Base-by-base conservation (phyloP, 1,139 yeast genomes). In the Yamadazyma mexicana region DNA sequence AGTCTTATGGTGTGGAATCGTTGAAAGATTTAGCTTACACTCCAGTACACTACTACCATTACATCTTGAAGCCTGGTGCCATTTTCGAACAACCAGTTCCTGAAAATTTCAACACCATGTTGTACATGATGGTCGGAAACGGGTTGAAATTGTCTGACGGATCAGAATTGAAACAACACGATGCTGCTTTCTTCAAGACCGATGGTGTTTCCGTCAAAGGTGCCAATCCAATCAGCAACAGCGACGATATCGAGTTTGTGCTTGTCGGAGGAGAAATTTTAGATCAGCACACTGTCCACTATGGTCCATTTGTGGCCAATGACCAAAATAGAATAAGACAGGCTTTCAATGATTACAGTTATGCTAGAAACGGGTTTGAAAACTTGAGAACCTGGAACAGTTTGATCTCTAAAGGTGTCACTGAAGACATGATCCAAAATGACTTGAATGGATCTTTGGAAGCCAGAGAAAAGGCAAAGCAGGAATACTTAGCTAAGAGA, bases 221-320 rank as follows among this genome's bases (percentile, higher is more conserved):
- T 32, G 60, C 60, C 16, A 78, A 77, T 47, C 70, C 74, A 10
- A 63, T 60, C 9, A 52, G 51, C 10, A 58, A 55, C 27, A 46
- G 49, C 15, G 56, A 63, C 23, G 66, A 62, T 11, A 62, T 81
- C 2, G 76, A 79, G 46, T 81, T 89, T 51, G 79, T 86, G 4
- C 52, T 89, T 25, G 68, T 88, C 46, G 95, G 91, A 26, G 97
- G 96, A 37, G 67, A 87, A 59, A 76, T 78, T 31, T 69, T 88
- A 44, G 77, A 87, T 52, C 97, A 89, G 64, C 77, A 80, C 14
- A 75, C 85, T 39, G 87, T 87, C 29, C 96, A 89, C 59, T 86
- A 88, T 56, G 97, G 97, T 10, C 96, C 96, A 15, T 88, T 87
- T 59, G 95, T 85, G 12, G 92, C 87, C 45, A 77, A 83, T 8